phyloP scores from a whole-genome alignment of 2,329 filamentous ascomycete genomes.

The Helotiales sp. region DNA sequence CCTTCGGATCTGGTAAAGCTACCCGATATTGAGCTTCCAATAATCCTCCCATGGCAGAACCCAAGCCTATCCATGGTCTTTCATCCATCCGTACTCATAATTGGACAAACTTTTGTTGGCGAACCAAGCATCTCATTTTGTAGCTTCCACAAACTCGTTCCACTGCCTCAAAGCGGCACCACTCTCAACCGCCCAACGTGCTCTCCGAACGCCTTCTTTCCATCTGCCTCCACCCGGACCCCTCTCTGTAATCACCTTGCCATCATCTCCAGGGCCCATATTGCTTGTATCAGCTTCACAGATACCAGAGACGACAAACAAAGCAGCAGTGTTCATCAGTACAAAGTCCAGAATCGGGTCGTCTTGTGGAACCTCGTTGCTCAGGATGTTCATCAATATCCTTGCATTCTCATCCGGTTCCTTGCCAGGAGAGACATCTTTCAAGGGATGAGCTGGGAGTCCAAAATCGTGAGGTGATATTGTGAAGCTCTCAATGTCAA shows the following conservation, averaged over 20 bases:
- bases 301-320: constrained; percentile 82
- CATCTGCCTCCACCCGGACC: constrained; percentile 86
- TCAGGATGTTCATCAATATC: constrained; percentile 76
- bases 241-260: constrained; percentile 75
- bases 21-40: background rate
- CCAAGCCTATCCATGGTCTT: background rate
- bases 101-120: background rate
- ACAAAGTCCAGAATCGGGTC: constrained; percentile 92
- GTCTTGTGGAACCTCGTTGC: constrained; percentile 69
- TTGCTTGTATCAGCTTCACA: constrained; percentile 80
- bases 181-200: constrained; percentile 84
- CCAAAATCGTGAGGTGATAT: constrained; percentile 87
- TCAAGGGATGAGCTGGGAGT: constrained; percentile 70
- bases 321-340: constrained; percentile 85
- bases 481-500: constrained; percentile 73
- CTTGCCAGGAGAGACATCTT: constrained; percentile 79
- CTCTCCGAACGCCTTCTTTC: constrained; percentile 91
- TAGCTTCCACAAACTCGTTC: constrained; percentile 80
- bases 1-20: background rate
- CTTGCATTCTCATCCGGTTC: constrained; percentile 83
- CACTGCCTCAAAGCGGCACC: constrained; percentile 84
- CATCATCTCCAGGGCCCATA: constrained; percentile 80
- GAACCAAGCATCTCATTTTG: constrained; percentile 19
- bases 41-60: background rate
- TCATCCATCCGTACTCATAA: background rate